Conservation (phyloP, 495 filamentous ascomycete species). For the Hypoxylon trugodes region DNA sequence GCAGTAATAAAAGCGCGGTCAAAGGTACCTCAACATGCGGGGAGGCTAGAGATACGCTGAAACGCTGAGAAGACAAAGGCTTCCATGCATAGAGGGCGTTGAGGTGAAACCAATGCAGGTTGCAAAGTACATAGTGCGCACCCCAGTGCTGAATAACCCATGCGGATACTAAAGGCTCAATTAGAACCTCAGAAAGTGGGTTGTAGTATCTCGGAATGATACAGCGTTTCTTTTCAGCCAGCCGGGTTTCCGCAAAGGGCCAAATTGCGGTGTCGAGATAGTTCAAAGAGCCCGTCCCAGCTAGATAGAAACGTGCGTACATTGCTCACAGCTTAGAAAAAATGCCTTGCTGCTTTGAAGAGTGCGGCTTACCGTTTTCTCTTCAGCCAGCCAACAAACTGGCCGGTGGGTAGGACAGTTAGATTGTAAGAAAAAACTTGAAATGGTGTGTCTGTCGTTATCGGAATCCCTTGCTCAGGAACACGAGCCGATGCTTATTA, state of each 20-base stretch:
- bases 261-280: constrained; percentile 11
- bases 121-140: constrained; percentile 26
- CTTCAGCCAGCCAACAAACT: constrained; percentile 2
- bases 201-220: constrained; percentile 30
- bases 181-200: constrained; percentile 24
- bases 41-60: constrained; percentile 20
- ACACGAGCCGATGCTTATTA: constrained; percentile 41
- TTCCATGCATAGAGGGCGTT: constrained; percentile 25
- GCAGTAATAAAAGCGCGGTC: constrained; percentile 31
- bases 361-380: constrained; percentile 27
- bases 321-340: constrained; percentile 20
- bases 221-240: constrained; percentile 25
- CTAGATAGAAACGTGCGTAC: constrained; percentile 13
- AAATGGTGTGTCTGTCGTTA: constrained; percentile 32
- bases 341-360: constrained; percentile 8
- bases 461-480: constrained; percentile 35
- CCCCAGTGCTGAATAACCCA: constrained; percentile 26
- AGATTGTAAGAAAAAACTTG: constrained; percentile 19
- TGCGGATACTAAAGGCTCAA: constrained; percentile 38
- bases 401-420: constrained; percentile 30
- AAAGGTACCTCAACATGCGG: constrained; percentile 34
- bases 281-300: constrained; percentile 4
- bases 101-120: constrained; percentile 38
- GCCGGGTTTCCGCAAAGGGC: constrained; percentile 31
- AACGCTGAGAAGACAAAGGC: constrained; percentile 21